Percentiles rank a stretch among this genome's conserved stretches.
Conservation (phyloP, 176 grass and related monocot genomes). For the Aegilops umbellulata region DNA sequence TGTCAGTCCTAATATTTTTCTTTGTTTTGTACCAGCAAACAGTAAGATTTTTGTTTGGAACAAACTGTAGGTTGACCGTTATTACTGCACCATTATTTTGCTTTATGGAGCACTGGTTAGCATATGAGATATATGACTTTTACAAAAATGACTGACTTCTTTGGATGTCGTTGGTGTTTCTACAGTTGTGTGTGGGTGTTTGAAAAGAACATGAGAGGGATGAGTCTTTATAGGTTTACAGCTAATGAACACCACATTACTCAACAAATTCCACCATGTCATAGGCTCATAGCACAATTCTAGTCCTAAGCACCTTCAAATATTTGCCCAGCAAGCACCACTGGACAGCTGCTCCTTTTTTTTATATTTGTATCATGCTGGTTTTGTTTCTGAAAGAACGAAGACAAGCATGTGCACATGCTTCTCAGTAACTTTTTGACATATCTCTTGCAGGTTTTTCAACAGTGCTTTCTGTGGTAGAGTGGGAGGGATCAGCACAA, state of each 20-base stretch:
- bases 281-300: not conserved
- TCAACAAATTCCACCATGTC: not conserved
- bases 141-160: not conserved
- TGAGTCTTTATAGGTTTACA: not conserved
- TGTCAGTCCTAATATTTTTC: not conserved
- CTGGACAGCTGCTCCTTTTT: not conserved
- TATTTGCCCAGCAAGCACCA: not conserved
- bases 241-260: not conserved
- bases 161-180: not conserved
- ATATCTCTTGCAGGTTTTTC: conserved; percentile 53
- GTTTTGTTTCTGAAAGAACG: not conserved
- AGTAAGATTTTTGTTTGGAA: not conserved
- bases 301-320: not conserved
- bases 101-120: not conserved
- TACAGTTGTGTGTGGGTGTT: not conserved
- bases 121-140: not conserved
- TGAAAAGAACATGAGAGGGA: not conserved
- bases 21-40: not conserved
- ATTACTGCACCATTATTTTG: not conserved
- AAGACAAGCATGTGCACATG: not conserved
- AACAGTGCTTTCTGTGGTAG: conserved; percentile 74
- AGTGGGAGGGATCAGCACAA: conserved; percentile 71
- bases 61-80: not conserved
- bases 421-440: not conserved
- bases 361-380: not conserved